Evolutionary conservation across 306 rosid species (phyloP), one percentile per base, ranked within the genome.

Genomic region (Vigna radiata): DNA sequence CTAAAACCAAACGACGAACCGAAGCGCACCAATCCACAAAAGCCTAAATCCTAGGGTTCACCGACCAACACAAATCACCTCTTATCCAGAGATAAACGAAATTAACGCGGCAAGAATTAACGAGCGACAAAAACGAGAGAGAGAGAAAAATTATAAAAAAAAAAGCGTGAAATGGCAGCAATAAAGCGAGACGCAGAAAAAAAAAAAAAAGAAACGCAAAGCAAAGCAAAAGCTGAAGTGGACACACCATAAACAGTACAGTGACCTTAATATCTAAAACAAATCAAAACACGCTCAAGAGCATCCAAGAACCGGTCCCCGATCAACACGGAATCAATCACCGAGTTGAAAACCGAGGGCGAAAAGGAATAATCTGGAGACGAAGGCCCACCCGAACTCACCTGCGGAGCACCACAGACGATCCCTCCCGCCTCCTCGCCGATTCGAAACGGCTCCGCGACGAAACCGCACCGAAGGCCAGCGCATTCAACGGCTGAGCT

Each of bases 181-280:
- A 82, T 64, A 83, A 74, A 85, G 83, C 50, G 37, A 85, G 79
- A 87, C 84, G 79, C 33, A 77, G 79, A 29, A 29, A 29, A 29
- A 65, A 63, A 65, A 63, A 19, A 53, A 79, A 31, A 16, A 8
- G 23, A 83, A 80, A 82, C 17, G 63, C 78, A 84, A 80, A 73
- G 87, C 41, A 82, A 87, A 81, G 87, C 41, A 82, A 87, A 81
- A 84, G 82, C 87, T 81, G 88, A 82, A 86, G 88, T 82, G 85
- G 84, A 87, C 91, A 86, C 91, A 73, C 87, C 63, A 79, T 75
- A 81, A 84, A 88, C 93, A 88, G 88, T 88, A 81, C 85, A 81
- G 68, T 83, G 84, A 75, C 83, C 83, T 77, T 79, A 82, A 83
- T 77, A 76, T 74, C 70, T 77, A 12, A 36, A 61, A 50, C 11